Percentiles rank a stretch among this genome's conserved stretches.
Evolutionary conservation across 129 eudicot species (phyloP).

Genomic region (Tagetes patula): DNA sequence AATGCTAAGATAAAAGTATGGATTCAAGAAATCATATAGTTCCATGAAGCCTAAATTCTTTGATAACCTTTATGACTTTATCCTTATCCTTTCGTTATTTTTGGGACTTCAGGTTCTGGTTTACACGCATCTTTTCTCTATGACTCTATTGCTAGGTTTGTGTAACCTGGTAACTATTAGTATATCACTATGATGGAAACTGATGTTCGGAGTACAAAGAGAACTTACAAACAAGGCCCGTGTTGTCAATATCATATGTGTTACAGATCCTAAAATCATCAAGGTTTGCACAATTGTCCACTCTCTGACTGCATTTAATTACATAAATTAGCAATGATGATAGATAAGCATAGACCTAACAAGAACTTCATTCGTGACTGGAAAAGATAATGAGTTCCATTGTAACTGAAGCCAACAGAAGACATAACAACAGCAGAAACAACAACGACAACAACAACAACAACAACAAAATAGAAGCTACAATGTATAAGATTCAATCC

Average conservation of each 20-base stretch:
- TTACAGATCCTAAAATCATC: conserved; percentile 80
- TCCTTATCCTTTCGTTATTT: not conserved
- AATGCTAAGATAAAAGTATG: not conserved
- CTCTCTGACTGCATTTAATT: conserved; percentile 70
- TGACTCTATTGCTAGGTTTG: not conserved
- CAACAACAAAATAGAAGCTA: not conserved
- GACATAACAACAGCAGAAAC: not conserved
- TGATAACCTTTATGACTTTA: not conserved
- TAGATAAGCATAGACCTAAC: conserved; percentile 4
- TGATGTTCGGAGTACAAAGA: conserved; percentile 18
- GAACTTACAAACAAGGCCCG: conserved; percentile 94
- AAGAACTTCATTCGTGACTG: not conserved
- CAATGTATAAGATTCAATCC: conserved; percentile 6
- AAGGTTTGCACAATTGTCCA: conserved; percentile 53
- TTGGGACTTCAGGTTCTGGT: conserved; percentile 3
- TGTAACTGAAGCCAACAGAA: not conserved
- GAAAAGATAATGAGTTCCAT: not conserved
- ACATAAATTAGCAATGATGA: conserved; percentile 21
- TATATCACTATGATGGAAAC: not conserved
- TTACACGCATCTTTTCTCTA: not conserved
- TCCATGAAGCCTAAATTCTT: not conserved
- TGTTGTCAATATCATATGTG: conserved; percentile 84
- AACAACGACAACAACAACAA: not conserved
- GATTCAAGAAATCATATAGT: not conserved
- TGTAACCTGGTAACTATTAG: not conserved